These are phyloP conservation scores for Venturia carpophila DNA, from an alignment of 2,329 filamentous ascomycete genomes.

Conservation along the genomic window DNA sequence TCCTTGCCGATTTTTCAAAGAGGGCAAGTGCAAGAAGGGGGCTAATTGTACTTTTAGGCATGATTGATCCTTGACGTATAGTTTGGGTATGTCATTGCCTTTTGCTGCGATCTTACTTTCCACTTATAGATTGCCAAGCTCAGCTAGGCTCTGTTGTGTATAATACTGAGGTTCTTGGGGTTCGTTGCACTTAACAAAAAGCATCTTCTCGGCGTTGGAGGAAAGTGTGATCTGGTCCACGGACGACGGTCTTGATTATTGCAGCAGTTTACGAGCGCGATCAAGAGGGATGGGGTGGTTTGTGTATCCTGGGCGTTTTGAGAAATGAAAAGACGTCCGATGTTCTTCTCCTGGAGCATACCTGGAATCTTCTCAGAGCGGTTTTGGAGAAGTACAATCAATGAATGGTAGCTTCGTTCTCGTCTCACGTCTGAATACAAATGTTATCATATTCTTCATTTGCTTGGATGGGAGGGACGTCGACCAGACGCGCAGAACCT, in stretches of 20 bases:
- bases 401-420: too few species aligned
- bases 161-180: neutral
- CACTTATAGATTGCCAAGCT: too few species aligned
- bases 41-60: conserved; percentile 69
- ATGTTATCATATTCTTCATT: neutral
- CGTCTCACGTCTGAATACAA: too few species aligned
- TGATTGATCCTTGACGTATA: conserved; percentile 32
- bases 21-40: conserved; percentile 65
- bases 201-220: neutral
- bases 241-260: conserved; percentile 1
- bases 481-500: too few species aligned
- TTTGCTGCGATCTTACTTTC: too few species aligned
- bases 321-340: neutral
- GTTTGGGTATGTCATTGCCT: neutral
- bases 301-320: neutral
- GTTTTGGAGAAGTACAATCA: too few species aligned
- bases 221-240: neutral
- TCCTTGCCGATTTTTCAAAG: conserved; percentile 61
- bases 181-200: neutral
- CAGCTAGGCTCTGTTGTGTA: neutral
- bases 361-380: too few species aligned
- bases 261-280: neutral
- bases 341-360: too few species aligned
- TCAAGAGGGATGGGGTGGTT: neutral
- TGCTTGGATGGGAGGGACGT: too few species aligned